Conservation (phyloP, 208 protist species). For the Acanthamoeba sp. region DNA sequence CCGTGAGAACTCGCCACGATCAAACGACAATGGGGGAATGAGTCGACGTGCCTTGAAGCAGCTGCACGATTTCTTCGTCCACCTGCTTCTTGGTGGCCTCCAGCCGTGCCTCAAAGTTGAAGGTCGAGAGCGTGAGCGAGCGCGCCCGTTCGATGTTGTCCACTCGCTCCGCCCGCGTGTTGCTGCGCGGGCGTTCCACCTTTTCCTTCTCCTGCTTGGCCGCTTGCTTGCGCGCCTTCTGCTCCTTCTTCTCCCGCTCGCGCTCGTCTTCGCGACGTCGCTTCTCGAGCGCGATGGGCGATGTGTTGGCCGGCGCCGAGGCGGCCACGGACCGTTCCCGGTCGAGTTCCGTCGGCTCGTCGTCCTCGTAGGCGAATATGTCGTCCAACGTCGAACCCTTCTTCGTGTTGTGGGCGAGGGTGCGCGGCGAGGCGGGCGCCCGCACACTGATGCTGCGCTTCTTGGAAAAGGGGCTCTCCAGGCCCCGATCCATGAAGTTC, state of each 20-base stretch:
- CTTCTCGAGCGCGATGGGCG: not conserved
- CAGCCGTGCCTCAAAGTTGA: slow-evolving; percentile 68
- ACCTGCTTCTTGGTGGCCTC: slow-evolving; percentile 61
- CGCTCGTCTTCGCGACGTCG: not conserved
- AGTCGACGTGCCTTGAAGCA: slow-evolving; percentile 24
- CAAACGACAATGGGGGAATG: too few relatives aligned
- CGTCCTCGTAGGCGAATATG: slow-evolving; percentile 31
- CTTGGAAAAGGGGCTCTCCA: slow-evolving; percentile 57
- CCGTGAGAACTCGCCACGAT: too few relatives aligned
- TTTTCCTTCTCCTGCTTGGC: not conserved
- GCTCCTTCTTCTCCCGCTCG: not conserved
- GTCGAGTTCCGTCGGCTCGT: not conserved
- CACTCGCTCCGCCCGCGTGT: not conserved
- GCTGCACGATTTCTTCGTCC: slow-evolving; percentile 37
- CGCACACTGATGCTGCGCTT: slow-evolving; percentile 23
- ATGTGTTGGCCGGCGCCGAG: not conserved
- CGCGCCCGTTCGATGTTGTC: slow-evolving; percentile 28
- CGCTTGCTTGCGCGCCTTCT: not conserved
- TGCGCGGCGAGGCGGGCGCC: not conserved
- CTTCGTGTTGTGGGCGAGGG: not conserved
- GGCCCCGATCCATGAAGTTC: not conserved
- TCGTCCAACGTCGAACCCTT: not conserved
- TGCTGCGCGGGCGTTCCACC: not conserved
- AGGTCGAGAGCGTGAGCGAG: slow-evolving; percentile 19
- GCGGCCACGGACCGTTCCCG: not conserved